Evolutionary conservation across 2,329 filamentous ascomycete species (phyloP), one percentile per base, ranked within the genome.

Genomic region (Botryotinia narcissicola): DNA sequence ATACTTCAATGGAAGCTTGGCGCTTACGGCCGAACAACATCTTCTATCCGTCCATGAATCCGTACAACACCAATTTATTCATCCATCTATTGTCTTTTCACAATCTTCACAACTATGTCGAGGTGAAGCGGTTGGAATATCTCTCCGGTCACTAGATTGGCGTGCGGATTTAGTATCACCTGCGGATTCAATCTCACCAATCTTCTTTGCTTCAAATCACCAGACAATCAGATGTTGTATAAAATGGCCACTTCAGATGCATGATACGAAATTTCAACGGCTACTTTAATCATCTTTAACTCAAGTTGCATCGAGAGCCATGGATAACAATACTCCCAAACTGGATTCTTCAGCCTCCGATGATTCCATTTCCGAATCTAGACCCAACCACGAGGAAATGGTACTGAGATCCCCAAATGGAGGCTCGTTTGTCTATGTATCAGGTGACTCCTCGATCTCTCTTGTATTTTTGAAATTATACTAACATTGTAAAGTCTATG

Each of bases 401-500:
- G 16, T 22, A 6, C 37, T n/a, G 37, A 18, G 10, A 5, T 62
- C 2, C 60, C 60, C 2, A 62, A 16, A n/a, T 42, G 35, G 35
- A 62, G 60, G 37, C 22, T 42, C 10, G 16, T 54, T 18, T 62
- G 60, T n/a, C 37, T 62, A 62, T 62, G 35, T 42, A 40, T 63
- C 61, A 46, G 25, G n/a, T 64, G 4, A 9, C 8, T 18, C 2
- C 6, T 8, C 14, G 14, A 29, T 1, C 14, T 54, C 2, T 8
- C n/a, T 29, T 29, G 0, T 6, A 29, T 8, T 1, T 8, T 8
- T 29, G 12, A 14, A 54, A 54, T 3, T 29, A 8, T 4, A 4
- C 29, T 54, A 29, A 29, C 51, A 54, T 54, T 54, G n/a, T 16
- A 54, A 29, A 89, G 86, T 25, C 80, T 88, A 16, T 84, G 82